phyloP scores from a whole-genome alignment of 164 flowering plant genomes.

The Brasenia schreberi region DNA sequence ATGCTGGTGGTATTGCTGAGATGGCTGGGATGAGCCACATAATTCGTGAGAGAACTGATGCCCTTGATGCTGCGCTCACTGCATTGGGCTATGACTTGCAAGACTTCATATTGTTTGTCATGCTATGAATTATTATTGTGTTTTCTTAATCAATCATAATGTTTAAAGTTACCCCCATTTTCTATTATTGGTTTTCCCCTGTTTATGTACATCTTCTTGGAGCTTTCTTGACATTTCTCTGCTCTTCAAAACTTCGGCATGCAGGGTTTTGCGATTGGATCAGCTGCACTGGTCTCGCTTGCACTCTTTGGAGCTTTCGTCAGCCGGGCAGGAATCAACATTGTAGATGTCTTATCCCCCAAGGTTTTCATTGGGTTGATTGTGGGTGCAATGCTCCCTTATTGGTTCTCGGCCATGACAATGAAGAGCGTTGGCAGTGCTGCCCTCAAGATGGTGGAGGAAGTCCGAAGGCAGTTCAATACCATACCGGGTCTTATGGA shows the following conservation, averaged over 20 bases:
- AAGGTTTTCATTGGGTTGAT: slow-evolving; percentile 21
- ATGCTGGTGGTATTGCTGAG: slow-evolving; percentile 77
- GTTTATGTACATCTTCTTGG: no score
- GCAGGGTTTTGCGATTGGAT: slow-evolving; percentile 14
- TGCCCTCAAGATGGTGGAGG: slow-evolving; percentile 26
- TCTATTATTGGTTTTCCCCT: no score
- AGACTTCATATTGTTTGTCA: no score
- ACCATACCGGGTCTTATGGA: slow-evolving; percentile 26
- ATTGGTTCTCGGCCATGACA: slow-evolving; percentile 29
- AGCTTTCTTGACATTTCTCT: no score
- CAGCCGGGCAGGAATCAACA: slow-evolving; percentile 17
- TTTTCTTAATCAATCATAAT: no score
- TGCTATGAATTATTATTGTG: no score
- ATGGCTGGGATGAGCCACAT: slow-evolving; percentile 80
- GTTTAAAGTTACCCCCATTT: no score
- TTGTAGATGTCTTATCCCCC: slow-evolving; percentile 20
- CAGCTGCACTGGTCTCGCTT: slow-evolving; percentile 22
- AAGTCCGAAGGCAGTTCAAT: slow-evolving; percentile 24
- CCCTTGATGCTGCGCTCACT: slow-evolving; percentile 69
- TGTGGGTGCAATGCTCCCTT: slow-evolving; percentile 25
- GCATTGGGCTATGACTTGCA: no score
- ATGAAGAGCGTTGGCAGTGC: slow-evolving; percentile 30
- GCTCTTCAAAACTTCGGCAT: no score
- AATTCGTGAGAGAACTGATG: slow-evolving; percentile 71
- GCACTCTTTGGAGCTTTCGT: slow-evolving; percentile 26